Conservation (phyloP, 306 rosid species). For the Trifolium fragiferum region DNA sequence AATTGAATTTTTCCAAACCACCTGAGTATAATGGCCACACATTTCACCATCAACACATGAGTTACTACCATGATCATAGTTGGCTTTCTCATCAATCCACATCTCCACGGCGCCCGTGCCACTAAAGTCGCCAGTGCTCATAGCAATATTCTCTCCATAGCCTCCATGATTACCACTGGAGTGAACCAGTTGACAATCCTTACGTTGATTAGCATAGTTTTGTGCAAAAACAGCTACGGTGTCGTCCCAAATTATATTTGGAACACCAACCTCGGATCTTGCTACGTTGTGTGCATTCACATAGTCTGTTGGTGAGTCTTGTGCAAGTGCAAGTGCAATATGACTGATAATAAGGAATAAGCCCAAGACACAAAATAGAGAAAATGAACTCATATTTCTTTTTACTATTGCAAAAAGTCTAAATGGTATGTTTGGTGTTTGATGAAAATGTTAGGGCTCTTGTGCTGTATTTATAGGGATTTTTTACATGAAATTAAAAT, state of each 20-base stretch:
- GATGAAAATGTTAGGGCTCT: neutral
- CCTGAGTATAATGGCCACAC: constrained; percentile 60
- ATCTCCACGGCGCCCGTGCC: constrained; percentile 36
- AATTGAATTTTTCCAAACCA: constrained; percentile 48
- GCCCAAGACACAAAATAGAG: neutral
- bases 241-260: constrained; percentile 38
- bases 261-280: constrained; percentile 33
- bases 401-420: neutral
- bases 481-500: no score
- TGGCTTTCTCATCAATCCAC: constrained; percentile 49
- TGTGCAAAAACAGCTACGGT: constrained; percentile 43
- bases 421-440: neutral
- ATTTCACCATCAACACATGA: constrained; percentile 39
- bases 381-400: constrained; percentile 18
- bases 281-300: constrained; percentile 44
- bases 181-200: constrained; percentile 40
- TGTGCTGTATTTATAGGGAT: neutral
- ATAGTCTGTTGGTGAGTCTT: constrained; percentile 41
- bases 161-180: constrained; percentile 16
- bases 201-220: constrained; percentile 28
- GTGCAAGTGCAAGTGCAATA: constrained; percentile 33
- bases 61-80: constrained; percentile 45
- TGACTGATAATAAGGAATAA: neutral
- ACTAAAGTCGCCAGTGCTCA: neutral
- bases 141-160: constrained; percentile 36